Percentiles rank a stretch among this genome's conserved stretches.
These are phyloP conservation scores for Picocystis sp. DNA, from an alignment of 163 green algal genomes.

Conservation along the genomic window DNA sequence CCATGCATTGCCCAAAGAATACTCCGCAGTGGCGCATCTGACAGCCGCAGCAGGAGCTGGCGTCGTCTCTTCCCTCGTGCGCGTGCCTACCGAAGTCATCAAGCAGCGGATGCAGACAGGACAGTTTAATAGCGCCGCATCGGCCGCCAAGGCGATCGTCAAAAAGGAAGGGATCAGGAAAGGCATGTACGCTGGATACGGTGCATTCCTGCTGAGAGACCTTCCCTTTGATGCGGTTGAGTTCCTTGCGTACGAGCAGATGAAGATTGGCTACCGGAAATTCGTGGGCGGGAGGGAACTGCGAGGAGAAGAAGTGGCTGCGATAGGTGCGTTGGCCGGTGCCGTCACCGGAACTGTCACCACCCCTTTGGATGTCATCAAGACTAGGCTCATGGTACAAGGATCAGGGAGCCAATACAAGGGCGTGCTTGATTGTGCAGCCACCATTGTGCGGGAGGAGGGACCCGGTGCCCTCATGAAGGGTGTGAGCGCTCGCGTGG, in stretches of 20 bases:
- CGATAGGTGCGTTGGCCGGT: constrained; percentile 58
- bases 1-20: background rate
- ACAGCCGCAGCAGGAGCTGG: constrained; percentile 51
- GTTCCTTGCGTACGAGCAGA: constrained; percentile 79
- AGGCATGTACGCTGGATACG: constrained; percentile 87
- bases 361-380: constrained; percentile 92
- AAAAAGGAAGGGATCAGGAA: constrained; percentile 46
- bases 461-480: constrained; percentile 59
- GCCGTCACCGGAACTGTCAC: constrained; percentile 59
- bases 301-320: constrained; percentile 35
- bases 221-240: constrained; percentile 96
- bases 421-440: constrained; percentile 49
- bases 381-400: constrained; percentile 94
- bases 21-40: constrained; percentile 32
- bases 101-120: constrained; percentile 90
- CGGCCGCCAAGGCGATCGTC: constrained; percentile 38
- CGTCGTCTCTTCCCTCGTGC: constrained; percentile 62
- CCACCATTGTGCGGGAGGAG: constrained; percentile 65
- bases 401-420: constrained; percentile 42
- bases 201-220: constrained; percentile 87
- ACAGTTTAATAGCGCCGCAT: constrained; percentile 29
- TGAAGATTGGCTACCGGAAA: constrained; percentile 21
- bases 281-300: constrained; percentile 29
- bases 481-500: constrained; percentile 75
- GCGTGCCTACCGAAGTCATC: constrained; percentile 90